Conservation (phyloP, 805 yeast genomes). For the Sungouiozyma ichnusensis region DNA sequence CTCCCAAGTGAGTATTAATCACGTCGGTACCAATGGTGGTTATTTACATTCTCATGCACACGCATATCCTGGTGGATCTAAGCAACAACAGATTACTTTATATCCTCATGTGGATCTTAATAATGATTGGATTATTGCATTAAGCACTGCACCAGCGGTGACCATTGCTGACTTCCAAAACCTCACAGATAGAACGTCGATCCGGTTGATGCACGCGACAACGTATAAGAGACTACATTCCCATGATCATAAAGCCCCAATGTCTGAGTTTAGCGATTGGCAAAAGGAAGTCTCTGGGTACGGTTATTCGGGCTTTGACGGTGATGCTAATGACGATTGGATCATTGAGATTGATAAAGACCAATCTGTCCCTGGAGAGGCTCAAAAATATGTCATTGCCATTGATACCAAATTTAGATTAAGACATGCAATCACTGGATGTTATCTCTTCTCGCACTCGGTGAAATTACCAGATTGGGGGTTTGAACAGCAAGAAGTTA, state of each 20-base stretch:
- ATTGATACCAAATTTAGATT: constrained; percentile 61
- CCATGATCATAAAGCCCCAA: constrained; percentile 75
- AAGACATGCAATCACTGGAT: constrained; percentile 70
- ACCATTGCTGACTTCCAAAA: constrained; percentile 51
- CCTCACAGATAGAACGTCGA: constrained; percentile 56
- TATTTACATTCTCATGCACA: constrained; percentile 74
- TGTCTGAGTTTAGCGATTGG: constrained; percentile 60
- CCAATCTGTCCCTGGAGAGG: constrained; percentile 38
- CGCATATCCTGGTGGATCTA: constrained; percentile 65
- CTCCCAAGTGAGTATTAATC: constrained; percentile 57
- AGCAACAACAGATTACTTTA: constrained; percentile 73
- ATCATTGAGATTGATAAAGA: constrained; percentile 58
- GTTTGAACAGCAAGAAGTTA: constrained; percentile 74
- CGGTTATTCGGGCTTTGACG: constrained; percentile 66
- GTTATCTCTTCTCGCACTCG: constrained; percentile 66
- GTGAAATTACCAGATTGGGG: constrained; percentile 76
- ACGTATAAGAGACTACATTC: constrained; percentile 67
- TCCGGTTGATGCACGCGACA: constrained; percentile 50
- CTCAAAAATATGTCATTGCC: constrained; percentile 50
- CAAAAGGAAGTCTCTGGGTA: constrained; percentile 73
- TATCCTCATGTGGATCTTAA: constrained; percentile 71
- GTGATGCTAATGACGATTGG: constrained; percentile 81
- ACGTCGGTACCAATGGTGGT: constrained; percentile 63
- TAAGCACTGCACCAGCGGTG: constrained; percentile 45
- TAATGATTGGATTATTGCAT: constrained; percentile 63